These are phyloP conservation scores for Nitzschia sp. DNA, from an alignment of 108 stramenopile species.

Conservation along the genomic window DNA sequence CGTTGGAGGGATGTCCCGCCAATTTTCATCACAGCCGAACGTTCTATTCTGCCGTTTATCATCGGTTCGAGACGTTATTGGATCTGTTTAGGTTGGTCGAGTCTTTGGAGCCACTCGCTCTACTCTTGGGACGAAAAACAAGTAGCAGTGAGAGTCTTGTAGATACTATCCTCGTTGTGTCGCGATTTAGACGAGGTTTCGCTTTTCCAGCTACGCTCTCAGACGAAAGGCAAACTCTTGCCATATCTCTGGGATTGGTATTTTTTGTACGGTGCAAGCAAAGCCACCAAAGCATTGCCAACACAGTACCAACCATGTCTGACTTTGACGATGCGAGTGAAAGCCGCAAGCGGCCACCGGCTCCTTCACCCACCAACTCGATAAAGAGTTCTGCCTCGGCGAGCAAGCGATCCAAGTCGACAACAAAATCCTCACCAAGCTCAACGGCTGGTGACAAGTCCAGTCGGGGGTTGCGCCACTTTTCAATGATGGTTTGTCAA, in stretches of 20 bases:
- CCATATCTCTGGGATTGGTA: too few relatives aligned
- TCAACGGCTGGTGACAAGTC: constrained; percentile 6
- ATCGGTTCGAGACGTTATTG: neutral
- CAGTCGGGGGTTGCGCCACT: constrained; percentile 81
- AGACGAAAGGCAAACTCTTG: too few relatives aligned
- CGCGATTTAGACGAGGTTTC: too few relatives aligned
- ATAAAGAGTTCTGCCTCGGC: neutral
- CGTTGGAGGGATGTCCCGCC: constrained; percentile 15
- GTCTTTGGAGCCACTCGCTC: neutral
- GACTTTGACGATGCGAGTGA: constrained; percentile 19
- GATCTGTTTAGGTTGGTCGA: neutral
- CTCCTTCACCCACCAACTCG: constrained; percentile 17
- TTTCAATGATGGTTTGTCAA: constrained; percentile 90
- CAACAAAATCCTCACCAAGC: constrained; percentile 6
- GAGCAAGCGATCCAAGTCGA: constrained; percentile 14
- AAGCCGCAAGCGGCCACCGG: constrained; percentile 8
- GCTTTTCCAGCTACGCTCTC: too few relatives aligned
- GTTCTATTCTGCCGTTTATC: neutral
- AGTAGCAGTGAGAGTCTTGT: neutral
- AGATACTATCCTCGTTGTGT: too few relatives aligned
- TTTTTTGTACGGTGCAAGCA: too few relatives aligned
- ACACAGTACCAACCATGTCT: too few relatives aligned
- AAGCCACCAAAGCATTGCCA: too few relatives aligned
- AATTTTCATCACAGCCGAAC: neutral
- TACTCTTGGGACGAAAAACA: neutral